These are phyloP conservation scores for Odontarrhena argentea DNA, from an alignment of 345 rosid genomes.

Conservation along the genomic window DNA sequence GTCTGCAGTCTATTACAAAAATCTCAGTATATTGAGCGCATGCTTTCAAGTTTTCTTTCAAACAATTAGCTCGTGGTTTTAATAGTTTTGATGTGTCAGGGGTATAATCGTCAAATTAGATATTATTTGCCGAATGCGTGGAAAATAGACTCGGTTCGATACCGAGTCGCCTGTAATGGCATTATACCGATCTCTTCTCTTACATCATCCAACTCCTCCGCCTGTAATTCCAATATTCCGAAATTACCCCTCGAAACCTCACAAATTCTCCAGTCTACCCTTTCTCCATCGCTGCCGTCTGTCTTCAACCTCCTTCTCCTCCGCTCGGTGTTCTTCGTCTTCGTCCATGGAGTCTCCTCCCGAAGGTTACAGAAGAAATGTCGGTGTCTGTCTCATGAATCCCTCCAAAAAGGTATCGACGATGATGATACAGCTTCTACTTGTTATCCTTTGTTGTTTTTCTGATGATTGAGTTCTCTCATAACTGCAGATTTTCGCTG, in stretches of 20 bases:
- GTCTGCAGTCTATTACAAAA: neutral
- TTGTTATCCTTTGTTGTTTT: neutral
- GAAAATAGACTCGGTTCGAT: neutral
- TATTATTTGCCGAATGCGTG: neutral
- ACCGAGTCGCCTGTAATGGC: conserved; percentile 37
- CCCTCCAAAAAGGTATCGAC: conserved; percentile 68
- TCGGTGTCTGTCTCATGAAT: conserved; percentile 87
- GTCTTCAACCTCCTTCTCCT: conserved; percentile 22
- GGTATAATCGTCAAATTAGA: conserved; percentile 4
- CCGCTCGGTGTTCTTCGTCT: conserved; percentile 40
- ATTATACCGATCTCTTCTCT: conserved; percentile 38
- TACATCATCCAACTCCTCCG: conserved; percentile 23
- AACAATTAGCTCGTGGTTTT: neutral
- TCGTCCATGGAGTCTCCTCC: conserved; percentile 86
- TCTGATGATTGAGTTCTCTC: neutral
- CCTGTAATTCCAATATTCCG: conserved; percentile 31
- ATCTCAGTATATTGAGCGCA: neutral
- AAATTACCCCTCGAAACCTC: conserved; percentile 37
- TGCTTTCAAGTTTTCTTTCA: neutral
- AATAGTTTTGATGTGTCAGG: neutral
- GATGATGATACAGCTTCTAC: conserved; percentile 9
- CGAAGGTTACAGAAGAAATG: conserved; percentile 85
- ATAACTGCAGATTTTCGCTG: conserved; percentile 69
- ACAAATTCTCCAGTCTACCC: conserved; percentile 40
- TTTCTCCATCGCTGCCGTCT: conserved; percentile 31